Base-by-base conservation (phyloP, 805 yeast species). In the Pichia cephalocereana region DNA sequence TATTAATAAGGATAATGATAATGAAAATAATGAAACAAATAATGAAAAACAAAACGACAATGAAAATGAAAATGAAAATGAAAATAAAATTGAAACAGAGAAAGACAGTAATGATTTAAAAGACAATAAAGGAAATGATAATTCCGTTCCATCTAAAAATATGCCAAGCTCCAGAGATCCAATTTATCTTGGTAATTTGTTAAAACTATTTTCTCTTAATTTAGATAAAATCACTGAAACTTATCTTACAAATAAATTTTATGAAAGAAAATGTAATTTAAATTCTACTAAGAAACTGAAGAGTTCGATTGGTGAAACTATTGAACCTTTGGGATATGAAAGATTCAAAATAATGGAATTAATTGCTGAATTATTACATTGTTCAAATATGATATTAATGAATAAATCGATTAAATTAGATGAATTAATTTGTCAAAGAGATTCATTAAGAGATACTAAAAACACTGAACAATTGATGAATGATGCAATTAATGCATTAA, bases 131-230 rank as follows among this genome's bases (percentile, higher is more conserved):
- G 26, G 5, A 23, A 23, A 5, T 4, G 26, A 23, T 23, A 23
- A 23, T 23, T 23, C 26, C 5, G 5, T 23, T 23, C 26, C 26
- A 23, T 23, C 26, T 23, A 57, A 54, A 30, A 49, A 86, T 57
- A 89, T 96, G 10, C 98, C 99, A 8, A 80, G 79, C 32, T 79
- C 88, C 27, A 74, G 97, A 52, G 99, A 93, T 63, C 96, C 97
- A 1, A 85, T 93, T 15, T 93, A 86, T 59, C 70, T 93, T 47
- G 99, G 98, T 2, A 82, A 83, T 41, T 75, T 93, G 77, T 77
- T 93, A 41, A 76, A 76, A 52, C 69, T 85, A 18, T 89, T 93
- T 61, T 82, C 96, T 1, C 72, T 56, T 7, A 62, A 64, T 50
- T 50, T 67, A 41, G 52, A 52, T 37, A 62, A 63, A 40, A 64